Conservation (phyloP, 805 yeast species). For the Myxozyma vanderwaltii region DNA sequence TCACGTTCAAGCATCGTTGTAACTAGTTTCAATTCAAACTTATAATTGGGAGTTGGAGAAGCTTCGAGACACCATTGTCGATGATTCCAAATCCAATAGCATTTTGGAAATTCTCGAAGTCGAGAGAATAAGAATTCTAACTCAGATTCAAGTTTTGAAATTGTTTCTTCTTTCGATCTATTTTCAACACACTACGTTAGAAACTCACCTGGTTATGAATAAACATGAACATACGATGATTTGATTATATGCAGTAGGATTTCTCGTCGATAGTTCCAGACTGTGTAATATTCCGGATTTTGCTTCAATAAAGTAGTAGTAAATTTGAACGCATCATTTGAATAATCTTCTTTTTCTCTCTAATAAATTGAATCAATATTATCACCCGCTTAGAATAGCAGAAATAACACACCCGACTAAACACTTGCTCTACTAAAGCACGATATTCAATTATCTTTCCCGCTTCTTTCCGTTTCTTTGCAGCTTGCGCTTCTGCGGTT, state of each 20-base stretch:
- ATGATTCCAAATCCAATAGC: conserved; percentile 97
- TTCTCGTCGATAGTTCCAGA: conserved; percentile 88
- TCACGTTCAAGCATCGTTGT: conserved; percentile 69
- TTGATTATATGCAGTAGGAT: conserved; percentile 50
- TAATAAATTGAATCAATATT: conserved; percentile 2
- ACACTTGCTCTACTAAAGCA: conserved; percentile 48
- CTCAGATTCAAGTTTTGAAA: conserved; percentile 54
- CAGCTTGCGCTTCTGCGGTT: conserved; percentile 55
- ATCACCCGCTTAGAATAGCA: neutral
- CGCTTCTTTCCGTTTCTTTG: conserved; percentile 59
- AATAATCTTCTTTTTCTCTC: conserved; percentile 42
- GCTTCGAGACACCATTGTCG: conserved; percentile 73
- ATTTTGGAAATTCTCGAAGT: conserved; percentile 74
- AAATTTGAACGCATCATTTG: conserved; percentile 49
- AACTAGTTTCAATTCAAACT: conserved; percentile 68
- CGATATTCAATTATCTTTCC: conserved; percentile 60
- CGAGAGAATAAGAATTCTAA: conserved; percentile 60
- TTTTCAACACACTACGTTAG: too few relatives aligned
- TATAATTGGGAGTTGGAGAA: conserved; percentile 59
- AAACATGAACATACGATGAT: conserved; percentile 10
- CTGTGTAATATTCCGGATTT: conserved; percentile 86
- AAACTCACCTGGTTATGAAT: too few relatives aligned
- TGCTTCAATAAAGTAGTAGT: conserved; percentile 61
- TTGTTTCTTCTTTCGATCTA: conserved; percentile 34
- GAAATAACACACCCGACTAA: conserved; percentile 40